Conservation (phyloP, 1,284 basidiomycete genomes). For the Pseudomicrostroma phylloplanum region DNA sequence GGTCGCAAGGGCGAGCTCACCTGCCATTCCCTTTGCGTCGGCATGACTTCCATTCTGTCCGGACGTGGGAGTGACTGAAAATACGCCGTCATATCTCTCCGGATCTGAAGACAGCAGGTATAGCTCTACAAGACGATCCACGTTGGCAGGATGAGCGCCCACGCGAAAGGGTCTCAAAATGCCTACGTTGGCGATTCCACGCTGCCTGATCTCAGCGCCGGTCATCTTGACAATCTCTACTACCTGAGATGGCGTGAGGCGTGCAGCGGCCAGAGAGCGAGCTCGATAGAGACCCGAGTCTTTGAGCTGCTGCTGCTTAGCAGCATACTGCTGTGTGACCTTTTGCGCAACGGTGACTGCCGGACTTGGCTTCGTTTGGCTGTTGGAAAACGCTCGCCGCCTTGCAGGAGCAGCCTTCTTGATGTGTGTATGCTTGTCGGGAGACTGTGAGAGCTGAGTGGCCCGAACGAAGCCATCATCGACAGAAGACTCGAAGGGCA, state of each 20-base stretch:
- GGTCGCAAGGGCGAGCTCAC: background rate
- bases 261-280: background rate
- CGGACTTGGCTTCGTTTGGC: background rate
- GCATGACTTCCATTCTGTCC: conserved; percentile 15
- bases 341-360: background rate
- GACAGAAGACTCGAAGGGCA: too few species aligned
- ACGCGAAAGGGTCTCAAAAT: conserved; percentile 37
- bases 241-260: background rate
- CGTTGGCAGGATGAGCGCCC: conserved; percentile 22
- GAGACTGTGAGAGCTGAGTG: too few species aligned
- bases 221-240: background rate
- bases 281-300: conserved; percentile 1
- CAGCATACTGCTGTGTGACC: conserved; percentile 4
- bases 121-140: conserved; percentile 31
- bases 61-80: conserved; percentile 22
- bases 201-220: conserved; percentile 7
- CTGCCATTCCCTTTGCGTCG: conserved; percentile 6
- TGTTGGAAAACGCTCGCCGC: too few species aligned
- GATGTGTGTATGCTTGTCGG: too few species aligned
- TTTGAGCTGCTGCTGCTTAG: background rate
- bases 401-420: too few species aligned
- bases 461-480: too few species aligned
- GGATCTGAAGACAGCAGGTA: conserved; percentile 29
- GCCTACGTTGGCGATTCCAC: conserved; percentile 33
- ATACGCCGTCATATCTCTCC: conserved; percentile 24